Evolutionary conservation across 768 basidiomycete species (phyloP).

Genomic region (Megacollybia marginata): DNA sequence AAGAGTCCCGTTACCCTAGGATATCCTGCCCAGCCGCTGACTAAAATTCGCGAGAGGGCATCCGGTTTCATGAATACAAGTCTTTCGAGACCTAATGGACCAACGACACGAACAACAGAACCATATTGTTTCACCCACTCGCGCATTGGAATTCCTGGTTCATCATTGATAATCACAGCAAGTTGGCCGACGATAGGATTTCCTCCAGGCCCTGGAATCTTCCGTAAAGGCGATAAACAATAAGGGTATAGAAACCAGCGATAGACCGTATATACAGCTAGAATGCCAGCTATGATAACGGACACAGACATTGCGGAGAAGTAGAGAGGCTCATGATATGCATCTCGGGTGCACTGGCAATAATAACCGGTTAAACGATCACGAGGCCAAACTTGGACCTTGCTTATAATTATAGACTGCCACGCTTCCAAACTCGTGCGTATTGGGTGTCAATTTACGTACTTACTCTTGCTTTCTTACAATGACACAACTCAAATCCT

Average conservation of each 20-base stretch:
- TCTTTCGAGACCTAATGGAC: conserved; percentile 37
- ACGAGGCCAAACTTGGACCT: too few species aligned
- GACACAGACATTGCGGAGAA: not conserved
- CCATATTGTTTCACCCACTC: conserved; percentile 41
- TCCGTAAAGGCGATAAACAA: conserved; percentile 29
- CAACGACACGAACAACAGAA: conserved; percentile 34
- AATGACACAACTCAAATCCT: conserved; percentile 16
- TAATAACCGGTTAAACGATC: too few species aligned
- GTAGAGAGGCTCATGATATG: too few species aligned
- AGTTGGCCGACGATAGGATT: conserved; percentile 32
- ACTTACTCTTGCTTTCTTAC: conserved; percentile 5
- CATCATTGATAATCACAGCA: conserved; percentile 25
- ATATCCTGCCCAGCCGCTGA: conserved; percentile 37
- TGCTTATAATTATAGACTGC: too few species aligned
- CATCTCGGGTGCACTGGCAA: too few species aligned
- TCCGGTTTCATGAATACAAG: conserved; percentile 37
- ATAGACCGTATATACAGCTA: conserved; percentile 6
- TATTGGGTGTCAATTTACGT: too few species aligned
- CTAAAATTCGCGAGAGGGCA: conserved; percentile 35
- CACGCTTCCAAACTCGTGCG: too few species aligned
- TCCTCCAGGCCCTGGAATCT: conserved; percentile 29
- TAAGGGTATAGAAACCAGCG: conserved; percentile 24
- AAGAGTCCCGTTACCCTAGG: conserved; percentile 25
- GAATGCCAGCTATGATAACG: not conserved
- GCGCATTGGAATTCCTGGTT: conserved; percentile 36